Conservation (phyloP, 2,329 filamentous ascomycete species). For the Stemphylium lycopersici region DNA sequence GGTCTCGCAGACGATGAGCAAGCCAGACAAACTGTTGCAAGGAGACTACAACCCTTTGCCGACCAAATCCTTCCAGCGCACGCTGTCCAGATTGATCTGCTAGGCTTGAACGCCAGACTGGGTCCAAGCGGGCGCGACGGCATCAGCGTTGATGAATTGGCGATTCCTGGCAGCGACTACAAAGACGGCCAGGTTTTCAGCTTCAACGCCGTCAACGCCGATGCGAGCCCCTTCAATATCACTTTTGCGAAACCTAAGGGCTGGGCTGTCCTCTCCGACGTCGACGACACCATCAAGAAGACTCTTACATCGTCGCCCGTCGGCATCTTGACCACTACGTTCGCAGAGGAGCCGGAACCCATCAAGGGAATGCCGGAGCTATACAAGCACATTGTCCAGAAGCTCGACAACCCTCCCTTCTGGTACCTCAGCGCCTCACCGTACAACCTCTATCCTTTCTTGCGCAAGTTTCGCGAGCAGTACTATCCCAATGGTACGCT, state of each 20-base stretch:
- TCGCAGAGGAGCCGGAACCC: conserved; percentile 74
- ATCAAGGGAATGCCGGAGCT: conserved; percentile 84
- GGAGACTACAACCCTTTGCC: conserved; percentile 77
- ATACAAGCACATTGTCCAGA: conserved; percentile 68
- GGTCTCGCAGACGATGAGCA: conserved; percentile 62
- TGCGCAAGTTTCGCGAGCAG: conserved; percentile 72
- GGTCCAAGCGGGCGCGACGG: conserved; percentile 76
- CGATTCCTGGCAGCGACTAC: conserved; percentile 56
- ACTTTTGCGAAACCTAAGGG: conserved; percentile 77
- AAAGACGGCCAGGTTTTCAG: conserved; percentile 42
- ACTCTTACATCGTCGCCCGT: conserved; percentile 81
- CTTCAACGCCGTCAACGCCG: conserved; percentile 38
- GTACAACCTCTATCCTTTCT: conserved; percentile 91
- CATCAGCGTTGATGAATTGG: conserved; percentile 66
- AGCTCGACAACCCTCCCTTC: conserved; percentile 70
- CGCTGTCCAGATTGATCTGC: conserved; percentile 69
- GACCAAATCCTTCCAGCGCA: conserved; percentile 75
- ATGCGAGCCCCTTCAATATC: conserved; percentile 67
- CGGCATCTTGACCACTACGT: conserved; percentile 83
- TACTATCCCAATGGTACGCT: conserved; percentile 80
- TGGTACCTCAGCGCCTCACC: conserved; percentile 95
- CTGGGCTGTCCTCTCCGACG: conserved; percentile 85
- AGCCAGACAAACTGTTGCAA: conserved; percentile 65
- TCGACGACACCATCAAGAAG: conserved; percentile 95
- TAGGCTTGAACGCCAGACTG: conserved; percentile 52